Evolutionary conservation across 225 moss, liverwort and hornwort genomes (phyloP), one percentile per base, ranked within the genome.

Genomic region (Neckera pumila): DNA sequence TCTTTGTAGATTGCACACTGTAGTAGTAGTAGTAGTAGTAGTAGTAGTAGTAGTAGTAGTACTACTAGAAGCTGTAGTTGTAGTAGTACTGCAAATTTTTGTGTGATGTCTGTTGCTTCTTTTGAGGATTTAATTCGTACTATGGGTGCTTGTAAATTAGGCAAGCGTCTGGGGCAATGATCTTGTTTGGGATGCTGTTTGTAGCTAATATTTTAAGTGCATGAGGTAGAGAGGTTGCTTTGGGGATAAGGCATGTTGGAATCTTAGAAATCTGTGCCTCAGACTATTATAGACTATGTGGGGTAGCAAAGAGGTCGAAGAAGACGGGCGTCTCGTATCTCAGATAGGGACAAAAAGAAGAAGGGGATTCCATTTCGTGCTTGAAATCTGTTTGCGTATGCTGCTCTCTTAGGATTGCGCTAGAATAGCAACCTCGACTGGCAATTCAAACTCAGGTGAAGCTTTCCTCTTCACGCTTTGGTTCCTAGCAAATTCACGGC

Each of bases 231-330:
- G 80, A 45, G 67, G 61, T 61, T 84, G 69, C 74, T 72, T 85
- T 75, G 53, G 75, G 74, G 84, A 84, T 88, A 81, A 88, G 90
- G 90, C 70, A 40, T 47, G 49, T 89, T 74, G 84, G 83, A 92
- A 79, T 88, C 86, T 49, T 84, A 81, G 84, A 81, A 90, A 33
- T 64, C 49, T 80, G 90, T 59, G 85, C 87, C 84, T 53, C 73
- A 51, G 64, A 92, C 77, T 85, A 40, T 57, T 49, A 58, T 36
- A 81, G 72, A 88, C 58, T 81, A 87, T 54, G 74, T 45, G 86
- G 62, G 69, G 74, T 91, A 38, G 74, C 86, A n/a, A 33, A 60
- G 80, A 26, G 84, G 80, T 53, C 53, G 74, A 26, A 70, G 34
- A 62, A 42, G 34, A 36, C 71, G 43, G 69, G 81, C 67, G 72